phyloP scores from a whole-genome alignment of 2,329 filamentous ascomycete species.

The Exophiala viscosa region DNA sequence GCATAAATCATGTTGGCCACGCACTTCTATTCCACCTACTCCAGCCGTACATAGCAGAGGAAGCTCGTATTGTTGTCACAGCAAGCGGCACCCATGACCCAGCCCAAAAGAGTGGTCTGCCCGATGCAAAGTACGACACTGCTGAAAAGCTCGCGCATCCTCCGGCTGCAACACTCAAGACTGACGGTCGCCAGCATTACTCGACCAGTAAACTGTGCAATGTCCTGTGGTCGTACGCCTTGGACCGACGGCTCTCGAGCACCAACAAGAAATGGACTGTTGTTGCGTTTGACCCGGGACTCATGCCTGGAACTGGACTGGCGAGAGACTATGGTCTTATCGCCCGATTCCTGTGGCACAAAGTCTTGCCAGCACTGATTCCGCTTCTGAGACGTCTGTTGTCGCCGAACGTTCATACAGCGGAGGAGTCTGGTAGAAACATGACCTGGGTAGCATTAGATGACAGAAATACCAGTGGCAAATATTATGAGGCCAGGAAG shows the following conservation, averaged over 20 bases:
- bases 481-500: constrained; percentile 45
- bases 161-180: constrained; percentile 27
- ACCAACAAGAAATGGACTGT: constrained; percentile 38
- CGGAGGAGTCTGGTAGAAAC: constrained; percentile 39
- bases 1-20: constrained; percentile 50
- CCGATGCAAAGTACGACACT: constrained; percentile 42
- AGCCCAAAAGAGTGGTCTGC: constrained; percentile 40
- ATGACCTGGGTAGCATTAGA: constrained; percentile 42
- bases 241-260: constrained; percentile 37
- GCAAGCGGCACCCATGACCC: constrained; percentile 50
- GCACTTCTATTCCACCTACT: constrained; percentile 50
- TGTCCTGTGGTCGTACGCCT: constrained; percentile 47
- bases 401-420: constrained; percentile 37
- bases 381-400: constrained; percentile 37
- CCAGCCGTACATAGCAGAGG: constrained; percentile 36
- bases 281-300: constrained; percentile 45
- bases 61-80: constrained; percentile 45
- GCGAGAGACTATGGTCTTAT: constrained; percentile 34
- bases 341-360: constrained; percentile 35
- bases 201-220: constrained; percentile 47
- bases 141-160: constrained; percentile 48
- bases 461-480: constrained; percentile 35
- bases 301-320: constrained; percentile 49
- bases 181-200: constrained; percentile 41
- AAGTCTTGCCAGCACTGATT: constrained; percentile 36